Percentiles rank a stretch among this genome's conserved stretches.
phyloP scores from a whole-genome alignment of 2,329 filamentous ascomycete genomes.

The Cercospora sp. region DNA sequence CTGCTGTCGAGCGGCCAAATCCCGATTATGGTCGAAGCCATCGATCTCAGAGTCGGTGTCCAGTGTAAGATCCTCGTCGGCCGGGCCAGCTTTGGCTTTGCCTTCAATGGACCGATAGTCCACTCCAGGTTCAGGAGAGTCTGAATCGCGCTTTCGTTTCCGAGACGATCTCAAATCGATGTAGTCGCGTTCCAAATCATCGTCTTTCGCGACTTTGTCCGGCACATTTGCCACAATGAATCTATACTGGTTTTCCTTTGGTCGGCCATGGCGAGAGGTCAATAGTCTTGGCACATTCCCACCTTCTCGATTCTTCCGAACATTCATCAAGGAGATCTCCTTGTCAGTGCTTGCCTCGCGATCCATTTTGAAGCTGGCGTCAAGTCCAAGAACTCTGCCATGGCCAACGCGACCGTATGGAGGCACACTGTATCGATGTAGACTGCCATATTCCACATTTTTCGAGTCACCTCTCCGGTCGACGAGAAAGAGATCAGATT shows the following conservation, averaged over 20 bases:
- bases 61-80: constrained; percentile 43
- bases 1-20: constrained; percentile 48
- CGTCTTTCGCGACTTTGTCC: not conserved
- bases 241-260: constrained; percentile 8
- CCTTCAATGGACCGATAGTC: constrained; percentile 46
- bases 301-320: not conserved
- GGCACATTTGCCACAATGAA: constrained; percentile 11
- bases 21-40: constrained; percentile 13
- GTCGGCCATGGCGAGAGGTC: constrained; percentile 20
- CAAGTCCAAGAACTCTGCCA: constrained; percentile 70
- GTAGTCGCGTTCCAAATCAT: constrained; percentile 21
- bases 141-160: constrained; percentile 26
- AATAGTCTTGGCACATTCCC: constrained; percentile 16
- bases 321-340: constrained; percentile 14
- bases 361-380: constrained; percentile 64
- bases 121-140: constrained; percentile 24
- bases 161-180: constrained; percentile 22
- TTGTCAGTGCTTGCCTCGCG: constrained; percentile 59
- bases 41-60: constrained; percentile 35
- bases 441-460: constrained; percentile 71
- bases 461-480: constrained; percentile 77
- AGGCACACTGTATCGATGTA: constrained; percentile 72
- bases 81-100: constrained; percentile 31
- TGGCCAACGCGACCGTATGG: constrained; percentile 67
- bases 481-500: constrained; percentile 55